Conservation (phyloP, 2,329 filamentous ascomycete genomes). For the Gnomoniopsis sp. region DNA sequence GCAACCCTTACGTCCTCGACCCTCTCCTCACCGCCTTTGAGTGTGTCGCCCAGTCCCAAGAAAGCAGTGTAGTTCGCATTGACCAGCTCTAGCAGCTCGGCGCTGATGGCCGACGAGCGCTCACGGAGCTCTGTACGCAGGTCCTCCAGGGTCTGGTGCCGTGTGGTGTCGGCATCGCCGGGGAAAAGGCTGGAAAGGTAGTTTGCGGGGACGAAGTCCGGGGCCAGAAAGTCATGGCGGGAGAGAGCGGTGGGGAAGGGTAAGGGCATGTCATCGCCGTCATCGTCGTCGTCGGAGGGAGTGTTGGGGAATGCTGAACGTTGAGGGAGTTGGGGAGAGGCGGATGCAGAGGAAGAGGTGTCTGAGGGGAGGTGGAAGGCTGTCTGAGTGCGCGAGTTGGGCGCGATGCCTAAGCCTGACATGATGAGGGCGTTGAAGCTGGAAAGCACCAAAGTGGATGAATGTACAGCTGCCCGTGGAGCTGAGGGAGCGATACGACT, state of each 20-base stretch:
- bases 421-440: not conserved
- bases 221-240: conserved; percentile 75
- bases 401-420: conserved; percentile 14
- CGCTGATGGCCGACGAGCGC: conserved; percentile 72
- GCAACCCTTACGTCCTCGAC: conserved; percentile 88
- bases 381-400: conserved; percentile 2
- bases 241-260: conserved; percentile 86
- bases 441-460: no score
- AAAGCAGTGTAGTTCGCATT: conserved; percentile 96
- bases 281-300: conserved; percentile 40
- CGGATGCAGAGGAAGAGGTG: conserved; percentile 28
- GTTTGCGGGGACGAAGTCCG: conserved; percentile 71
- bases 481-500: not conserved
- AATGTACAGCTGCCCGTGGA: not conserved
- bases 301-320: conserved; percentile 26
- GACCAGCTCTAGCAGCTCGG: conserved; percentile 89
- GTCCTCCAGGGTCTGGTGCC: conserved; percentile 95
- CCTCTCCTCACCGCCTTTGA: conserved; percentile 85
- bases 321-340: conserved; percentile 22
- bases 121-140: conserved; percentile 81
- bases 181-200: conserved; percentile 61
- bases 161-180: conserved; percentile 31
- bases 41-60: conserved; percentile 72
- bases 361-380: conserved; percentile 22
- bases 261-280: conserved; percentile 54